These are phyloP conservation scores for Epithele typhae DNA, from an alignment of 768 basidiomycete genomes.

Conservation along the genomic window DNA sequence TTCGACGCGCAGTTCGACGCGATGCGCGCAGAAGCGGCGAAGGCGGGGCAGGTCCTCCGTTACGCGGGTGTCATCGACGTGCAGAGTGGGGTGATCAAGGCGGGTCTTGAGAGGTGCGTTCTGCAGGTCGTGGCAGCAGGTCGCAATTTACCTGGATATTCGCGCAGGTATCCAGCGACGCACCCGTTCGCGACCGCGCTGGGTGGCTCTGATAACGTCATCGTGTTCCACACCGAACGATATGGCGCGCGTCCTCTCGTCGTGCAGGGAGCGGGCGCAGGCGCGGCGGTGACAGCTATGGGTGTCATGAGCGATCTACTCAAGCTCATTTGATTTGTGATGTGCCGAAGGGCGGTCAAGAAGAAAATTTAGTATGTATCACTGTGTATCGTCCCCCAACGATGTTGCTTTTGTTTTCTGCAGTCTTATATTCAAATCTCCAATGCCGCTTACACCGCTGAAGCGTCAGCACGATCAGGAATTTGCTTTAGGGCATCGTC, in stretches of 20 bases:
- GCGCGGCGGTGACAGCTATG: constrained; percentile 98
- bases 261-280: constrained; percentile 94
- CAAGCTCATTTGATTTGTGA: constrained; percentile 34
- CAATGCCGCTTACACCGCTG: too few species aligned
- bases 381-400: not conserved
- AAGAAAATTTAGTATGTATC: not conserved
- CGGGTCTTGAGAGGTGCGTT: constrained; percentile 83
- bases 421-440: too few species aligned
- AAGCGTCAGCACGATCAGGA: not conserved
- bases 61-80: constrained; percentile 96
- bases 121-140: too few species aligned
- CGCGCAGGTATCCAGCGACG: constrained; percentile 69
- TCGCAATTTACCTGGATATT: too few species aligned
- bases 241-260: constrained; percentile 88
- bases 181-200: constrained; percentile 97
- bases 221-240: constrained; percentile 94
- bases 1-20: constrained; percentile 78
- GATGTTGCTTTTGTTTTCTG: not conserved
- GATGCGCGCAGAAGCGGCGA: constrained; percentile 72
- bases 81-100: constrained; percentile 64
- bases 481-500: not conserved
- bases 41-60: constrained; percentile 80
- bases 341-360: not conserved
- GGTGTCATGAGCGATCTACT: constrained; percentile 89
- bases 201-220: constrained; percentile 95